These are phyloP conservation scores for Curvularia sp. DNA, from an alignment of 2,329 filamentous ascomycete species.

Conservation along the genomic window DNA sequence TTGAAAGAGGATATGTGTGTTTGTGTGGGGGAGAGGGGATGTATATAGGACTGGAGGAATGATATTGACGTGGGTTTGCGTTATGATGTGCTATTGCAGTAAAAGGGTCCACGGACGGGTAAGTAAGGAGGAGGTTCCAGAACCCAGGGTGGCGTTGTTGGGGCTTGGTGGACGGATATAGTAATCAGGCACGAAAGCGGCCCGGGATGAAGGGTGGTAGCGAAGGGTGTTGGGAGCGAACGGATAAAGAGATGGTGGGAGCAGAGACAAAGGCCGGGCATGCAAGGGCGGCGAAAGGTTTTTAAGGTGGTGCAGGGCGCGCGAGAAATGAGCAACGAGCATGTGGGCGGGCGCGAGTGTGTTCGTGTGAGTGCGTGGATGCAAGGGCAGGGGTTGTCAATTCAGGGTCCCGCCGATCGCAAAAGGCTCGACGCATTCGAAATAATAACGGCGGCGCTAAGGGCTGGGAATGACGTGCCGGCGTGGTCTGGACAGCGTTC, in stretches of 20 bases:
- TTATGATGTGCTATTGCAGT: conserved; percentile 18
- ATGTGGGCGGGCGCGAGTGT: conserved; percentile 23
- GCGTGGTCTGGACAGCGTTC: conserved; percentile 29
- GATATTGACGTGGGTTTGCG: conserved; percentile 17
- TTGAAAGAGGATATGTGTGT: conserved; percentile 1
- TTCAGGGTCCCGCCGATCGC: conserved; percentile 35
- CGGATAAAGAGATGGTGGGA: neutral
- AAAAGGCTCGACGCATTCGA: conserved; percentile 27
- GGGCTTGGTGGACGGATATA: conserved; percentile 8
- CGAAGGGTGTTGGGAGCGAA: conserved; percentile 7
- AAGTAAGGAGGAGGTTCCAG: conserved; percentile 12
- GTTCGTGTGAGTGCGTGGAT: conserved; percentile 5
- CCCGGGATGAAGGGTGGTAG: conserved; percentile 2
- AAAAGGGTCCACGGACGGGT: conserved; percentile 6
- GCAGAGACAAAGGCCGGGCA: conserved; percentile 4
- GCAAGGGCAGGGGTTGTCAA: conserved; percentile 18
- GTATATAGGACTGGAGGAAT: conserved; percentile 17
- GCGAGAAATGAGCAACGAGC: conserved; percentile 24
- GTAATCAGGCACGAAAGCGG: neutral
- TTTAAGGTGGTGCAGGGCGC: conserved; percentile 20
- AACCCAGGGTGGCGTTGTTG: conserved; percentile 16
- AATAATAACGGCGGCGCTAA: conserved; percentile 30
- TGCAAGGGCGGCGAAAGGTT: conserved; percentile 24
- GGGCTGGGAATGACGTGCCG: conserved; percentile 28
- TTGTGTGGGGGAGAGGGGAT: conserved; percentile 5